phyloP scores from a whole-genome alignment of 2,329 filamentous ascomycete genomes.

The Setomelanomma holmii region DNA sequence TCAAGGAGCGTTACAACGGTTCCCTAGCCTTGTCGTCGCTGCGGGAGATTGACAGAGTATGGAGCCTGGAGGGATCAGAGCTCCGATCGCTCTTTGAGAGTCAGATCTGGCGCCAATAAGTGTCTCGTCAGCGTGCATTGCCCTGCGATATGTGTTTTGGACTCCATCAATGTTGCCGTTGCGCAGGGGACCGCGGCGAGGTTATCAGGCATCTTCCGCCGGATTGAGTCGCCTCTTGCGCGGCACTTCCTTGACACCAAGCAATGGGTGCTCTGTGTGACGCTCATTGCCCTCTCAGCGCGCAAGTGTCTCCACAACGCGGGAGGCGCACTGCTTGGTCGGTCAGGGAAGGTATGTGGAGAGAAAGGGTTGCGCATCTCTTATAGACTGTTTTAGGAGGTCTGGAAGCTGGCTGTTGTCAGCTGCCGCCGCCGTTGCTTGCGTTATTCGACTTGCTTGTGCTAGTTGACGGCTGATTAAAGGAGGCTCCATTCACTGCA shows the following conservation, averaged over 20 bases:
- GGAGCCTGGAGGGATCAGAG: background rate
- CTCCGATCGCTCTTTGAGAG: constrained; percentile 2
- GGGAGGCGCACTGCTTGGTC: constrained; percentile 5
- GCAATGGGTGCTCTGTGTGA: background rate
- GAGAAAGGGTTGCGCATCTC: constrained; percentile 7
- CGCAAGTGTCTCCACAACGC: background rate
- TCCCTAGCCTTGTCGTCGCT: constrained; percentile 3
- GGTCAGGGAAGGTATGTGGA: constrained; percentile 5
- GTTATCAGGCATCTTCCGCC: background rate
- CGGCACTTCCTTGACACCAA: background rate
- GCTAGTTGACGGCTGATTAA: constrained; percentile 8
- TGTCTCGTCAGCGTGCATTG: constrained; percentile 5
- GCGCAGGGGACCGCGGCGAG: background rate
- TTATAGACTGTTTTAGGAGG: constrained; percentile 2
- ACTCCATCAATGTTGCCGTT: background rate
- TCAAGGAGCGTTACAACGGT: background rate
- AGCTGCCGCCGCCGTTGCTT: constrained; percentile 11
- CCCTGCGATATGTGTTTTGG: background rate
- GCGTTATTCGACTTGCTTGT: constrained; percentile 1
- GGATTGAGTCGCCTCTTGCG: background rate
- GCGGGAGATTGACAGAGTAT: constrained; percentile 14
- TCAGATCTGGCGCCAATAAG: constrained; percentile 6
- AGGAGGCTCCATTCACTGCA: constrained; percentile 9
- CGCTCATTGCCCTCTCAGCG: background rate
- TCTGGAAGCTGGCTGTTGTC: constrained; percentile 15